Base-by-base conservation (phyloP, 2,329 filamentous ascomycete species). In the Fusarium udum region DNA sequence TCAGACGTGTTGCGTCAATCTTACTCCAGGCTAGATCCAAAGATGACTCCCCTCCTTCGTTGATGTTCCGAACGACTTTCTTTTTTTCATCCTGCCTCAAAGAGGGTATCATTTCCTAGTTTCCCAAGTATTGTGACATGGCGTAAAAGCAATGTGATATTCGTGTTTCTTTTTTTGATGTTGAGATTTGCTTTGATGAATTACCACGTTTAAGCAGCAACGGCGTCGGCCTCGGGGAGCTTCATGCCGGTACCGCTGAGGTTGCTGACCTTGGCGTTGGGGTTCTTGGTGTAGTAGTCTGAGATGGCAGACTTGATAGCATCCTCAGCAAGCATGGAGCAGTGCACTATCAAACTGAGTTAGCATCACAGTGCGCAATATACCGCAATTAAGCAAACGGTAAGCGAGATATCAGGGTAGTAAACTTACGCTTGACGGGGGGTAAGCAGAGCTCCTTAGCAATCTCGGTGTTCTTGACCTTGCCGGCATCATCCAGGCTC, bases 391-490 rank as follows among this genome's bases (percentile, higher is more conserved):
- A 46, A 24, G 37, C 37, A 31, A 42, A 49, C 36, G 15, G 7
- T 39, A n/a, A 34, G 12, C 11, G 51, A 32, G 24, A 45, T 39
- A 45, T 46, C 26, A n/a, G 40, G 53, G 61, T n/a, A 11, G 55
- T 32, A 40, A 39, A 90, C 92, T 84, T 85, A 95, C 93, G 84
- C 86, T 97, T 97, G 57, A 97, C 94, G 70, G 94, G 94, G 40
- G 94, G 94, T 79, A 96, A 84, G 80, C 94, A 96, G 64, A 98
- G 87, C 85, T 99, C 97, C 87, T 97, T 97, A 42, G 96, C 96
- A 81, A 99, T 99, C 85, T 99, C 95, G 7, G 95, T 97, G 85
- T 99, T 99, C 86, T 94, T 92, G 78, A 99, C 93, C 85, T 93
- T 92, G 61, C 92, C 91, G 39, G 97, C 96, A 82, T 99, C 94